Base-by-base conservation (phyloP, 2,329 filamentous ascomycete species). In the Bipolaris gigantea region DNA sequence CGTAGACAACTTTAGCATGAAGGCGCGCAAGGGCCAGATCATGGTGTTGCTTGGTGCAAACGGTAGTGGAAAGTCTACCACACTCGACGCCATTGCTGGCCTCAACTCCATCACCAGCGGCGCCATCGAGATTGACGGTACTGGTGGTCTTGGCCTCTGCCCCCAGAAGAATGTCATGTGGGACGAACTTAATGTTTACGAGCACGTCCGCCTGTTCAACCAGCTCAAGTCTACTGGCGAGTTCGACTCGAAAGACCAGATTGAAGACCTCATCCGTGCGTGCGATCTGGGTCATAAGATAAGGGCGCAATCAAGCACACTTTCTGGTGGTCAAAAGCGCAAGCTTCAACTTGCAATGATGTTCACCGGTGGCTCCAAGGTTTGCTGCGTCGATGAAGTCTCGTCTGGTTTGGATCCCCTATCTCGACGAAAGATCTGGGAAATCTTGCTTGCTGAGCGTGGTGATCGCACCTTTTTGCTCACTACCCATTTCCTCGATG, bases 141-240 rank as follows among this genome's bases (percentile, higher is more conserved):
- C 85, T 9, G 89, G 89, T 9, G 90, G 90, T 0, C 81, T 97
- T 18, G 92, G 92, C 13, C 86, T 96, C 38, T 93, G 91, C 52
- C 92, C 92, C 0, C 92, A 97, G 71, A 92, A 93, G 79, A 97
- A 97, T 64, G 92, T 97, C 5, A 81, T 97, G 30, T 97, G 92
- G 92, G 89, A 93, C 63, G 87, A 92, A 53, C 77, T 97, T 50
- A 95, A 89, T 0, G 91, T 96, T 0, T 84, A 86, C 65, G 91
- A 96, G 72, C 92, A 96, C 66, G 85, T 96, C 15, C 76, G 77
- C 9, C 89, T 96, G 45, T 96, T 96, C 77, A 93, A 94, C 71
- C 81, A 81, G 41, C 80, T 97, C 44, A 97, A 97, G 69, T 83
- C 88, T 0, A 62, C 69, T 5, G 66, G 69, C 13, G 57, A 79